Evolutionary conservation across 2,329 filamentous ascomycete genomes (phyloP), one percentile per base, ranked within the genome.

Genomic region (Zarea fungicola): DNA sequence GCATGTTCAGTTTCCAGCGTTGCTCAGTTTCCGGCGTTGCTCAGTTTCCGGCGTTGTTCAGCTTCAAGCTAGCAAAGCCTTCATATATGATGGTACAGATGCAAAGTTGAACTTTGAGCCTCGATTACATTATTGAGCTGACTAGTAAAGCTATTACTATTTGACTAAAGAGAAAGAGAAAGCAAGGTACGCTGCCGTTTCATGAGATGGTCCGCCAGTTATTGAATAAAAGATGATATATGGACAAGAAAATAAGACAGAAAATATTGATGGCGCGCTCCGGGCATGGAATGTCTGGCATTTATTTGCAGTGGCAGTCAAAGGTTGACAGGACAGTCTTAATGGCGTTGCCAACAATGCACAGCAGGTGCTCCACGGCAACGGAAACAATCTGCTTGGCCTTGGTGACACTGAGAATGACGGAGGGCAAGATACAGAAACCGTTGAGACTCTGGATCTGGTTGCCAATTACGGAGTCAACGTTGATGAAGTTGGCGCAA

Each of bases 401-500:
- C 32, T 56, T 54, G 55, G 55, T 57, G 47, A 62, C 48, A 26
- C 56, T 42, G 44, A 66, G 53, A 44, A 68, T 44, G 14, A 61
- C 50, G n/a, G 64, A 60, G 50, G 60, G 58, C 34, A 65, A 55
- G 50, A 68, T 56, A 52, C 60, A 63, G 55, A 67, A 56, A 29
- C 65, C 65, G 31, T 58, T 50, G 35, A 65, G 55, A 28, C 58
- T 62, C 34, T 54, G 52, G 42, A 67, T 52, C 52, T 55, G 55
- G 22, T 56, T 61, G 19, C 56, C 58, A 22, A 58, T 51, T 16
- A 42, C 47, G 14, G 43, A 53, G 14, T 43, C 54, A 23, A 66
- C 57, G 48, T 68, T 64, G 34, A 68, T 57, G 60, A 62, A 62
- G 64, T 69, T 69, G 55, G 59, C 58, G 60, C 66, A 69, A 55